Evolutionary conservation across 257 asterid genomes (phyloP), one percentile per base, ranked within the genome.

Genomic region (Solanum infundibuliforme): DNA sequence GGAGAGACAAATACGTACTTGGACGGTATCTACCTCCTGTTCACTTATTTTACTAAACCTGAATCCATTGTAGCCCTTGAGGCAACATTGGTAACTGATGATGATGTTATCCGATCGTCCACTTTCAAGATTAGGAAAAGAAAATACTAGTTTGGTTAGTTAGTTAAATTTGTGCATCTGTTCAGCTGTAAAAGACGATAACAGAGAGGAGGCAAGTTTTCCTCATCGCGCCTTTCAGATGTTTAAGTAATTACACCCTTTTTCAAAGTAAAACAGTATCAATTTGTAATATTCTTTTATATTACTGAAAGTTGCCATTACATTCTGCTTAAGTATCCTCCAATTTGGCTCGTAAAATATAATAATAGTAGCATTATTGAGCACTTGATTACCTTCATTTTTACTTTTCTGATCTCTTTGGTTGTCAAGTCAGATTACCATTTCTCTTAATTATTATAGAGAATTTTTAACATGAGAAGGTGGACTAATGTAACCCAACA

Each of bases 1-100:
- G 99, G 99, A 87, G 99, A 97, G 90, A 95, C 91, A 87, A 96
- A 96, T 92, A 96, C 94, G 6, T 97, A 97, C 89, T 86, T 96
- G 93, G 99, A 97, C 88, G 99, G 99, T 0, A 97, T 97, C 68
- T 97, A 93, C 92, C 98, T 97, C 88, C 93, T 96, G 62, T 95
- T 97, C 93, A 94, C 98, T 79, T 97, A 95, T 88, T 97, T 95
- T 93, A 97, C 99, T 89, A 95, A 97, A 46, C 99, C 99, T 4
- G 98, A 95, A 52, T 92, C 99, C 27, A 34, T 96, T 71, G 79
- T 88, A 0, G 74, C 87, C 87, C 94, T 97, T 7, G 90, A 86
- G 21, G 94, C 92, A 25, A 92, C 98, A 4, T 87, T 95, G 68
- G 71, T 88, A 11, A 87, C 94, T 2, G 99, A 95, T 73, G 99